phyloP scores from a whole-genome alignment of 768 basidiomycete genomes.

The Panellus pusillus region DNA sequence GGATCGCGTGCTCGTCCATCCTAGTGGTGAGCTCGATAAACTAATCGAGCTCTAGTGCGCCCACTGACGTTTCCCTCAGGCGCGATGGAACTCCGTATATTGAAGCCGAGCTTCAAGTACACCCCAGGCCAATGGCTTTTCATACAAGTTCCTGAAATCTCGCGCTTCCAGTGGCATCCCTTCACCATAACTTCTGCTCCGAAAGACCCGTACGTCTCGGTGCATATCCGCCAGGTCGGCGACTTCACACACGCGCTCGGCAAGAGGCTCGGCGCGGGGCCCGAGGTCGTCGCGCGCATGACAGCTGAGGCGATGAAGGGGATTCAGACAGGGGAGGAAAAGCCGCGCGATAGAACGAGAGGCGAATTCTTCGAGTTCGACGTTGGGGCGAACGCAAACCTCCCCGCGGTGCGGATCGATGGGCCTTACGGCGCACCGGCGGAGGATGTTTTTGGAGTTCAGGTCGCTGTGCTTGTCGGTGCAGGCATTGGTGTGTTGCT shows the following conservation, averaged over 20 bases:
- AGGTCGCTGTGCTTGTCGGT: constrained; percentile 87
- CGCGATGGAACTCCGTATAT: constrained; percentile 90
- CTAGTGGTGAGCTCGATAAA: constrained; percentile 55
- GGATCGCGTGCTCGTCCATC: constrained; percentile 85
- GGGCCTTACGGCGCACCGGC: constrained; percentile 94
- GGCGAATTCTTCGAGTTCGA: constrained; percentile 84
- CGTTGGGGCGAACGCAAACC: constrained; percentile 39
- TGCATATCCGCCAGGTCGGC: constrained; percentile 93
- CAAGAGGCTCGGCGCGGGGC: constrained; percentile 80
- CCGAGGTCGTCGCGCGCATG: constrained; percentile 74
- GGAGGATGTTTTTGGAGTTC: constrained; percentile 82
- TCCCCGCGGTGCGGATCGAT: constrained; percentile 78
- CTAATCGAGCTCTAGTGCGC: neutral
- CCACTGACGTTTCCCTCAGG: constrained; percentile 39
- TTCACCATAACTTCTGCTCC: constrained; percentile 95
- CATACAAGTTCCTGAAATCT: constrained; percentile 84
- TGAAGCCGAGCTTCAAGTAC: constrained; percentile 91
- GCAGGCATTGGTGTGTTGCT: constrained; percentile 76
- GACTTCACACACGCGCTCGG: constrained; percentile 85
- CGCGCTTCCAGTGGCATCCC: constrained; percentile 88
- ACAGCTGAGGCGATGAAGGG: constrained; percentile 78
- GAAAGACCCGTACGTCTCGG: constrained; percentile 87
- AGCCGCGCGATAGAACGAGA: constrained; percentile 32
- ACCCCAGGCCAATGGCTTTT: constrained; percentile 91
- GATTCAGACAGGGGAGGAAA: constrained; percentile 51